Conservation (phyloP, 106 monocot genomes). For the Ottelia alismoides region DNA sequence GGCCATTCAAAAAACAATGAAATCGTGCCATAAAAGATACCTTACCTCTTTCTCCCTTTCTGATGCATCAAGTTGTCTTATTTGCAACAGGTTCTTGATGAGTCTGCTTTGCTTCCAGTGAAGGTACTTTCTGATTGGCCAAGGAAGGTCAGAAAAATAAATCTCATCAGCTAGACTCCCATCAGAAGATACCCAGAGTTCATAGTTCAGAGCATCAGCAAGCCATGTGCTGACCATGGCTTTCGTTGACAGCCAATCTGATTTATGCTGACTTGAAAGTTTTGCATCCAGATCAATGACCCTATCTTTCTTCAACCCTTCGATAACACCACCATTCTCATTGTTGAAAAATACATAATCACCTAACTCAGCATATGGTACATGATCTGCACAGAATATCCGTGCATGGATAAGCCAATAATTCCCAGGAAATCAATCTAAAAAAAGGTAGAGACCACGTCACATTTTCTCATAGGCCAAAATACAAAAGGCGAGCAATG, state of each 20-base stretch:
- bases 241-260: slow-evolving; percentile 65
- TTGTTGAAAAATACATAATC: slow-evolving; percentile 76
- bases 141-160: slow-evolving; percentile 80
- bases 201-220: slow-evolving; percentile 59
- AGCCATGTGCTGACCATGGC: slow-evolving; percentile 86
- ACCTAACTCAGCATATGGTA: slow-evolving; percentile 82
- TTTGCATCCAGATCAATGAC: slow-evolving; percentile 66
- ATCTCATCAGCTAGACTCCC: slow-evolving; percentile 37
- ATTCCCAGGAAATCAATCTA: too few relatives aligned
- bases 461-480: too few relatives aligned
- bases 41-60: slow-evolving; percentile 85
- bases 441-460: too few relatives aligned
- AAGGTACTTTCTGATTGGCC: slow-evolving; percentile 73
- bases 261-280: slow-evolving; percentile 19
- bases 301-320: slow-evolving; percentile 53
- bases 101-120: slow-evolving; percentile 60
- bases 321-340: slow-evolving; percentile 92
- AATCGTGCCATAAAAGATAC: not conserved
- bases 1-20: too few relatives aligned
- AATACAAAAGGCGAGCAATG: too few relatives aligned
- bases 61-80: slow-evolving; percentile 35
- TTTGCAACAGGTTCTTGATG: slow-evolving; percentile 39
- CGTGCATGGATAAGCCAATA: too few relatives aligned
- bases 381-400: slow-evolving; percentile 78
- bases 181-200: slow-evolving; percentile 80